phyloP scores from a whole-genome alignment of 306 rosid species.

The Rosa chinensis region DNA sequence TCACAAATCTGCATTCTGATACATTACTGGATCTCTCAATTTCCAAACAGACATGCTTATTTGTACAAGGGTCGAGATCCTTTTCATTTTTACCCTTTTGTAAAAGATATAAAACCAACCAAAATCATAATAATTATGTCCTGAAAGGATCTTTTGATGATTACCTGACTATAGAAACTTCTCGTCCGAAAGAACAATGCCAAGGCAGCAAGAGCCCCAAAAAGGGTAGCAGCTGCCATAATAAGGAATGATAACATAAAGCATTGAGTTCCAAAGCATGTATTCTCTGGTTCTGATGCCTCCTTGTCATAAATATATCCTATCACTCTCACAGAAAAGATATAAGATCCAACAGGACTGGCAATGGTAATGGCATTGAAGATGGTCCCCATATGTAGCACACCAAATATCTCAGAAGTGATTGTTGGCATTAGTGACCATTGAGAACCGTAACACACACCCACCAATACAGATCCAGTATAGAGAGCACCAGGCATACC shows the following conservation, averaged over 20 bases:
- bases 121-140: background rate
- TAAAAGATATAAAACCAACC: background rate
- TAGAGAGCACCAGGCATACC: slow-evolving; percentile 22
- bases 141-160: slow-evolving; percentile 23
- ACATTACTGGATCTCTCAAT: background rate
- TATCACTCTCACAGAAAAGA: slow-evolving; percentile 33
- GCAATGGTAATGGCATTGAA: slow-evolving; percentile 28
- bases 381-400: slow-evolving; percentile 34
- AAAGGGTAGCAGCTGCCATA: slow-evolving; percentile 49
- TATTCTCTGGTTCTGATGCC: slow-evolving; percentile 30
- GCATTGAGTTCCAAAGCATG: slow-evolving; percentile 52
- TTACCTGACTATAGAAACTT: slow-evolving; percentile 44
- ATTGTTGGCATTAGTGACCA: slow-evolving; percentile 40
- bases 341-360: slow-evolving; percentile 27
- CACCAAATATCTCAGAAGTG: slow-evolving; percentile 30
- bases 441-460: slow-evolving; percentile 33
- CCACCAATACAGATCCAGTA: slow-evolving; percentile 21
- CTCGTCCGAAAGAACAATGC: slow-evolving; percentile 54
- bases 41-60: background rate
- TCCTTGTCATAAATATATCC: slow-evolving; percentile 30
- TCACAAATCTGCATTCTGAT: background rate
- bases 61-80: background rate
- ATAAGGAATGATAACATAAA: slow-evolving; percentile 51
- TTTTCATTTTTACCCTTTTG: background rate
- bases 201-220: slow-evolving; percentile 54